Base-by-base conservation (phyloP, 495 filamentous ascomycete species). In the Tuber magnatum region DNA sequence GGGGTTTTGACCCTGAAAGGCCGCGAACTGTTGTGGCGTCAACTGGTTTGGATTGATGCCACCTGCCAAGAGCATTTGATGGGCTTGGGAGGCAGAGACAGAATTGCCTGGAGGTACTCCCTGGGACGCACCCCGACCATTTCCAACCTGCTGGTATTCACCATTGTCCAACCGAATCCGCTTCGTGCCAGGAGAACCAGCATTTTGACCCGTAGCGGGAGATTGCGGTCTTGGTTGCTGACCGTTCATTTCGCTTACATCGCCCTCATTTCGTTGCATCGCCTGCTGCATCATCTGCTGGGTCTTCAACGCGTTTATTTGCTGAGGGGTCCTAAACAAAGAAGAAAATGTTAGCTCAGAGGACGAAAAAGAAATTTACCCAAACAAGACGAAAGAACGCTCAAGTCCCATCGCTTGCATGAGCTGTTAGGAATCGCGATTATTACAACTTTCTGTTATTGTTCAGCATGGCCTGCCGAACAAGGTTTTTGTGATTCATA, bases 221-320 rank as follows among this genome's bases (percentile, higher is more conserved):
- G 93, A 97, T 76, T 91, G 91, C 40, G 93, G 90, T 68, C 92
- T 73, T 56, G 80, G 89, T 80, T 91, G 88, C 75, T 88, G 90
- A 71, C 90, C 91, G 84, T 91, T 92, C 84, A 93, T 92, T 74
- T 97, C 93, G 85, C 71, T 77, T 24, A 96, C 92, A 70, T 92
- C 92, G 10, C 93, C 93, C 71, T 92, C 91, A 71, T 94, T 91
- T 70, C 93, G 88, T 82, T 93, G 91, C 92, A 97, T 94, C 40
- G 77, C 83, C 90, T 89, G 72, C 88, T 90, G 87, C 80, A 87
- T 84, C 43, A 87, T 87, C 77, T 90, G 88, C 76, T 88, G 86
- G 74, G 90, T 86, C 74, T 90, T 87, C 69, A 89, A 85, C 81
- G 92, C 89, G 73, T 91, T 90, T 84, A 96, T 89, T 72, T 90